Conservation (phyloP, 202 grass and related monocot species). For the Musa balbisiana region DNA sequence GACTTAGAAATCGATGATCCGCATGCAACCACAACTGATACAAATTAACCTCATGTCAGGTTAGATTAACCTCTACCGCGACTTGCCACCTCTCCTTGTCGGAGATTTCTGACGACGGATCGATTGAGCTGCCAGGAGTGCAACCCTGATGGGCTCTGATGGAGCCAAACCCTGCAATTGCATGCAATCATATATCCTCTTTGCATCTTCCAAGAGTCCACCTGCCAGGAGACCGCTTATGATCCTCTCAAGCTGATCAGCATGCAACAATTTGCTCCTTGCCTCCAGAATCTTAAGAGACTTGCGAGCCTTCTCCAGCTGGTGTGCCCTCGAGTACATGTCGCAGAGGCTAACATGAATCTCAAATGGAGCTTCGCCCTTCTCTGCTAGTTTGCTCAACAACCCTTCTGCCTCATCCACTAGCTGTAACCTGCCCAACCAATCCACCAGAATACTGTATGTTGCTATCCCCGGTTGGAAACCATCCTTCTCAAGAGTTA, state of each 20-base stretch:
- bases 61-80: too few species aligned
- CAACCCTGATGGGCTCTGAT: conserved; percentile 27
- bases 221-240: neutral
- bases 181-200: conserved; percentile 58
- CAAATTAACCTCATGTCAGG: neutral
- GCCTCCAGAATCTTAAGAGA: conserved; percentile 73
- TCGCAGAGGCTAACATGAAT: conserved; percentile 67
- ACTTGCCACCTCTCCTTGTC: neutral
- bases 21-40: neutral
- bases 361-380: conserved; percentile 50
- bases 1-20: neutral
- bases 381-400: conserved; percentile 40
- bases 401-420: conserved; percentile 70
- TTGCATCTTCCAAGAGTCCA: conserved; percentile 19
- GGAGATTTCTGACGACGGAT: conserved; percentile 3
- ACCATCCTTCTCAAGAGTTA: conserved; percentile 71
- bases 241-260: conserved; percentile 1
- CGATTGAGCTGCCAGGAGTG: conserved; percentile 22
- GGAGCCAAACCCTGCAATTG: conserved; percentile 43
- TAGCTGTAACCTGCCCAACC: conserved; percentile 57
- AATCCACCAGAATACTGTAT: conserved; percentile 53
- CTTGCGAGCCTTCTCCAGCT: conserved; percentile 46
- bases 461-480: conserved; percentile 52
- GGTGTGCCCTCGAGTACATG: conserved; percentile 57
- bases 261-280: conserved; percentile 39